A percentile compares a stretch with the other conserved stretches of the same genome.
Evolutionary conservation across 169 alveolate species (phyloP).

Genomic region (Plasmodium ovale): DNA sequence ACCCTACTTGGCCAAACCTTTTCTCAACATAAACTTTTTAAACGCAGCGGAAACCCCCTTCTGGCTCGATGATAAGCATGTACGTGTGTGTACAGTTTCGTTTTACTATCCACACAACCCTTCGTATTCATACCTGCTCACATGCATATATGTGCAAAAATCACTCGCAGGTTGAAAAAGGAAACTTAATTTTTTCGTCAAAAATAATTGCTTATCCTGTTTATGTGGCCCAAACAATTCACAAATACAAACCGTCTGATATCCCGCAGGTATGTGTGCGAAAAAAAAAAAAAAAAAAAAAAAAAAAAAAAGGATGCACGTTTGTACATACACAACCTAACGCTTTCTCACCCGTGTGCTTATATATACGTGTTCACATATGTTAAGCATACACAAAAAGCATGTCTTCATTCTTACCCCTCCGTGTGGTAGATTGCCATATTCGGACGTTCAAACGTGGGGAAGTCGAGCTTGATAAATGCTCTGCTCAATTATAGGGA

Average conservation of each 20-base stretch:
- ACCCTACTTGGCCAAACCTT: slow-evolving; percentile 87
- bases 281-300: slow-evolving; percentile 8
- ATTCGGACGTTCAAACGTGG: slow-evolving; percentile 94
- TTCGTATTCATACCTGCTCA: too few relatives aligned
- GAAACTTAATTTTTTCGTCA: slow-evolving; percentile 78
- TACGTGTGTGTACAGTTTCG: slow-evolving; percentile 25
- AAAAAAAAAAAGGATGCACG: neutral
- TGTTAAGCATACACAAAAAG: neutral
- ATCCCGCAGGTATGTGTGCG: slow-evolving; percentile 86
- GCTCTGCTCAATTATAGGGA: slow-evolving; percentile 86
- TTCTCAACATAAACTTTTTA: slow-evolving; percentile 80
- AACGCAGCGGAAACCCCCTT: slow-evolving; percentile 64
- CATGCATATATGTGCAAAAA: neutral
- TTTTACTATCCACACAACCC: too few relatives aligned
- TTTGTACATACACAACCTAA: neutral
- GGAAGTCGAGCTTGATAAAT: slow-evolving; percentile 94
- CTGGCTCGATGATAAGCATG: slow-evolving; percentile 81
- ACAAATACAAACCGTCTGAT: slow-evolving; percentile 79
- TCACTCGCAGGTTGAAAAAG: slow-evolving; percentile 75
- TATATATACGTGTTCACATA: neutral
- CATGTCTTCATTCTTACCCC: neutral
- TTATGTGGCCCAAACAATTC: slow-evolving; percentile 89
- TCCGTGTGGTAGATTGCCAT: slow-evolving; percentile 92
- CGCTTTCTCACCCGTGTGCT: neutral
- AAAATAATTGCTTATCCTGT: slow-evolving; percentile 89